Evolutionary conservation across 2,329 filamentous ascomycete species (phyloP).

Genomic region (Emericellopsis cladophorae): DNA sequence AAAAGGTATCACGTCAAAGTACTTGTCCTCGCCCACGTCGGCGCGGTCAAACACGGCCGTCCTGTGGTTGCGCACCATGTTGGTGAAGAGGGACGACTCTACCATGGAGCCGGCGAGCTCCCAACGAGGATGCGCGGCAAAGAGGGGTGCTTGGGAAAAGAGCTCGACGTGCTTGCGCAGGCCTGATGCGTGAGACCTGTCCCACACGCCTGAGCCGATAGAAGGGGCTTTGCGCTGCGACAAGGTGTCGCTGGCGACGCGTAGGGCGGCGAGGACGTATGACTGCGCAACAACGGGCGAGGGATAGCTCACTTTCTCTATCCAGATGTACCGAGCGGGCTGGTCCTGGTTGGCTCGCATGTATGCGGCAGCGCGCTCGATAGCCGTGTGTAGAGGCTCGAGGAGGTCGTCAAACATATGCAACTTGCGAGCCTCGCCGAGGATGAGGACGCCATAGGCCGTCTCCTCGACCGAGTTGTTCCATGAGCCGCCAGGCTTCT

Average conservation of each 20-base stretch:
- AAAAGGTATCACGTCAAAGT: conserved; percentile 1
- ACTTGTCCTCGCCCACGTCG: conserved; percentile 1
- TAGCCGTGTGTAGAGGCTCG: conserved; percentile 1
- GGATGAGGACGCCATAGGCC: conserved; percentile 5
- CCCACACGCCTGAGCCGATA: background rate
- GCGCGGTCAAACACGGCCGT: background rate
- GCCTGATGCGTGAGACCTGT: background rate
- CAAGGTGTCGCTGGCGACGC: background rate
- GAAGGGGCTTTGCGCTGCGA: background rate
- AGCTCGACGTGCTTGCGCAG: conserved; percentile 1
- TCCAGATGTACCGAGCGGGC: conserved; percentile 4
- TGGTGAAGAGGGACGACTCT: background rate
- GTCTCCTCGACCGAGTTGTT: conserved; percentile 4
- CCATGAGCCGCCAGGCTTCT: conserved; percentile 6
- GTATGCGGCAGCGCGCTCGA: conserved; percentile 2
- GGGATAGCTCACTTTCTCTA: conserved; percentile 7
- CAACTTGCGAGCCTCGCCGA: conserved; percentile 3
- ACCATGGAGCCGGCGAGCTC: background rate
- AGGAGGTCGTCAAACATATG: conserved; percentile 2
- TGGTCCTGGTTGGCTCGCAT: conserved; percentile 1
- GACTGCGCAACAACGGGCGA: conserved; percentile 3
- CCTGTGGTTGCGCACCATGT: background rate
- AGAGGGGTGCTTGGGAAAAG: background rate
- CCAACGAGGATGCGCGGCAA: background rate
- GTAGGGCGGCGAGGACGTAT: conserved; percentile 6